Conservation (phyloP, 768 basidiomycete genomes). For the Russula abietina region DNA sequence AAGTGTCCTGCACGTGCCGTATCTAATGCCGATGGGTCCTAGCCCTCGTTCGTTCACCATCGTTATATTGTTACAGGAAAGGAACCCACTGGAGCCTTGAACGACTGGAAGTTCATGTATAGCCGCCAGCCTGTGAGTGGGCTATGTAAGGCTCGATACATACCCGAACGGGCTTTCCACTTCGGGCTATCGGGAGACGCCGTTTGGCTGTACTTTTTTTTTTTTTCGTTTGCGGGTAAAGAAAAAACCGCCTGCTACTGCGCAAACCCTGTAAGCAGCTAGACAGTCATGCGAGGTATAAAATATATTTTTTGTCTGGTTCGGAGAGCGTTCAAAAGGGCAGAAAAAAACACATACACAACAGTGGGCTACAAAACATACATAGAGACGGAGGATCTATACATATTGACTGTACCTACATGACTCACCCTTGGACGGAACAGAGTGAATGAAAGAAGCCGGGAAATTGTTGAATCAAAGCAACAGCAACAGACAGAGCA, state of each 20-base stretch:
- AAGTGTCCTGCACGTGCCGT: too few species aligned
- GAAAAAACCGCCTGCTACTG: not conserved
- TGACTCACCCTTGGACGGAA: not conserved
- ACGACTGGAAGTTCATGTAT: not conserved
- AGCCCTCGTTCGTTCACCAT: not conserved
- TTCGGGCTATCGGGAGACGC: constrained; percentile 11
- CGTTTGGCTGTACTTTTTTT: constrained; percentile 3
- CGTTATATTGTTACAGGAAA: constrained; percentile 3
- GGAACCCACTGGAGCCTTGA: not conserved
- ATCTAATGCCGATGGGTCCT: too few species aligned
- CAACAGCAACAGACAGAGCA: constrained; percentile 9
- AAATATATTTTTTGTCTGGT: not conserved
- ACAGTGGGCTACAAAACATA: constrained; percentile 18
- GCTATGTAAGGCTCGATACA: not conserved
- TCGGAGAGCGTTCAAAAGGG: not conserved
- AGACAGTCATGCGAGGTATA: not conserved
- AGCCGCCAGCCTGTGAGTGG: not conserved
- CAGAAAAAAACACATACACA: not conserved
- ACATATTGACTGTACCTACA: constrained; percentile 21
- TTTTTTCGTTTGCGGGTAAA: constrained; percentile 8
- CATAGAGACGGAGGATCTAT: constrained; percentile 12
- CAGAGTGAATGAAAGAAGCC: not conserved
- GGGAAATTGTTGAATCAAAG: constrained; percentile 6
- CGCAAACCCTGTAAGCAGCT: not conserved
- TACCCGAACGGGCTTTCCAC: constrained; percentile 14